Percentiles rank a stretch among this genome's conserved stretches.
phyloP scores from a whole-genome alignment of 768 basidiomycete genomes.

The Trametes meyenii region DNA sequence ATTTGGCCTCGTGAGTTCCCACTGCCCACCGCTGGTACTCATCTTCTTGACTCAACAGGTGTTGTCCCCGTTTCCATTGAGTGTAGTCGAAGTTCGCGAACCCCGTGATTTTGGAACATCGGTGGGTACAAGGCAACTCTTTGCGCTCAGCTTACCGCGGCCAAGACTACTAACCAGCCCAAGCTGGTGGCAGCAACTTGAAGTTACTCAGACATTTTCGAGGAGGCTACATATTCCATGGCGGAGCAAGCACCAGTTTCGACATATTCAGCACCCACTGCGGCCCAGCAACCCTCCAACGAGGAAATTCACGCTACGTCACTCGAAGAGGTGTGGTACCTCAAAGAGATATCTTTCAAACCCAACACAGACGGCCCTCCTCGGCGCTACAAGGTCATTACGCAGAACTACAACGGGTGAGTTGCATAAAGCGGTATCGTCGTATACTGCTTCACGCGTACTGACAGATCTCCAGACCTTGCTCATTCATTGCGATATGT shows the following conservation, averaged over 20 bases:
- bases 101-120: no score
- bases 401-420: conserved; percentile 84
- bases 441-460: background rate
- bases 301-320: conserved; percentile 14
- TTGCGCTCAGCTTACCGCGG: no score
- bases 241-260: no score
- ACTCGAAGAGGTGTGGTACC: conserved; percentile 68
- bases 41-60: no score
- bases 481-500: conserved; percentile 92
- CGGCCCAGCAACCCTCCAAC: background rate
- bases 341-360: conserved; percentile 66
- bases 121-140: no score
- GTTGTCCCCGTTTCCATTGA: no score
- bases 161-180: no score
- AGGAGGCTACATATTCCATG: background rate
- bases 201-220: background rate
- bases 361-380: conserved; percentile 28
- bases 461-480: conserved; percentile 58
- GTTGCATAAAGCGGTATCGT: conserved; percentile 29
- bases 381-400: conserved; percentile 62
- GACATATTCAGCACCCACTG: no score
- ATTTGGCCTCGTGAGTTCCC: no score
- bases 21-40: no score
- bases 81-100: no score
- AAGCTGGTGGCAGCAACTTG: no score